These are phyloP conservation scores for Elsinoe perseae DNA, from an alignment of 2,329 filamentous ascomycete species.

Conservation along the genomic window DNA sequence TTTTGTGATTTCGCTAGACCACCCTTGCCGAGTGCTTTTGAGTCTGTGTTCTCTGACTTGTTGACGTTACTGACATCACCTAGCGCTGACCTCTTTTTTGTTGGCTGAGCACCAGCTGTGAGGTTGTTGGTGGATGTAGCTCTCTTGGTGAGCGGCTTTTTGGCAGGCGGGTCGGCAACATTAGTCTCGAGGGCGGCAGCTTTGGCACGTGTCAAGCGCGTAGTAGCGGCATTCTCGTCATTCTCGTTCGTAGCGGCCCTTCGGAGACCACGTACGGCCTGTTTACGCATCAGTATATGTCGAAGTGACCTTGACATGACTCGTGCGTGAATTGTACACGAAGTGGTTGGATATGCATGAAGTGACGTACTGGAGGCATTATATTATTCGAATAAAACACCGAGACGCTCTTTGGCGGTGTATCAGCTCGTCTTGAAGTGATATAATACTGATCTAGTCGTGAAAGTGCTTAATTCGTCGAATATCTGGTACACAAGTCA, in stretches of 20 bases:
- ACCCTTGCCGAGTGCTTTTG: constrained; percentile 59
- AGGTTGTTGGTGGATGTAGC: constrained; percentile 32
- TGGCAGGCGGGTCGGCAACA: constrained; percentile 50
- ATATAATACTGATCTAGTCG: constrained; percentile 2
- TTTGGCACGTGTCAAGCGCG: constrained; percentile 88
- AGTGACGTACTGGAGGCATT: constrained; percentile 33
- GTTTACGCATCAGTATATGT: not conserved
- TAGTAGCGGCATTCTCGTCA: constrained; percentile 71
- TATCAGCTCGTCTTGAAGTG: constrained; percentile 9
- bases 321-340: constrained; percentile 18
- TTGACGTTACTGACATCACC: constrained; percentile 93
- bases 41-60: constrained; percentile 61
- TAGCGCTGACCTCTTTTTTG: constrained; percentile 72
- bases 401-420: constrained; percentile 6
- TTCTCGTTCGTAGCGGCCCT: constrained; percentile 84
- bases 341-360: not conserved
- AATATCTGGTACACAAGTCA: constrained; percentile 2
- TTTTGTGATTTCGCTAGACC: constrained; percentile 53
- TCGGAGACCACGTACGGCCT: constrained; percentile 56
- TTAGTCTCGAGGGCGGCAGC: constrained; percentile 57
- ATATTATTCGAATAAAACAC: constrained; percentile 18
- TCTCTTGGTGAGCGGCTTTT: constrained; percentile 39
- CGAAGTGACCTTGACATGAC: constrained; percentile 21
- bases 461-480: constrained; percentile 1
- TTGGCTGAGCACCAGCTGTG: constrained; percentile 39